Conservation (phyloP, 805 yeast species). For the Jamesozyma lodderae region DNA sequence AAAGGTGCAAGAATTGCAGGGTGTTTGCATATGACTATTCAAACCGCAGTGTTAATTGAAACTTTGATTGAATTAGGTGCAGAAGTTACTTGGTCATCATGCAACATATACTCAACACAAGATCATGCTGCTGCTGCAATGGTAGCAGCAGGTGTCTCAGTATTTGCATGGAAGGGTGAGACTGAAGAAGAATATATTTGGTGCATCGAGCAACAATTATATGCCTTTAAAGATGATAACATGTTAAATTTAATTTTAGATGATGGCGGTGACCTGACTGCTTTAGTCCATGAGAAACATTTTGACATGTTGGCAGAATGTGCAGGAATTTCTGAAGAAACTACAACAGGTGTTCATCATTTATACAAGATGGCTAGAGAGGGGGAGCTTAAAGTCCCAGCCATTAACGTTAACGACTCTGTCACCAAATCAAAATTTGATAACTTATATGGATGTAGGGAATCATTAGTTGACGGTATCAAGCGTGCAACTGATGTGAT, state of each 20-base stretch:
- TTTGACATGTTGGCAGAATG: constrained; percentile 94
- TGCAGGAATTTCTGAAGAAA: constrained; percentile 95
- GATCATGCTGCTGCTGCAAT: constrained; percentile 99
- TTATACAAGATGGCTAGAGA: constrained; percentile 91
- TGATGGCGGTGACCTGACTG: constrained; percentile 98
- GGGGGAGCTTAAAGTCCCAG: constrained; percentile 87
- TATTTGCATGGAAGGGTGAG: constrained; percentile 99
- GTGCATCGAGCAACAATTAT: constrained; percentile 99
- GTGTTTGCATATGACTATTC: constrained; percentile 98
- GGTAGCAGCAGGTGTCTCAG: constrained; percentile 98
- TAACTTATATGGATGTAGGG: constrained; percentile 99
- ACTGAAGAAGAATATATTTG: constrained; percentile 98
- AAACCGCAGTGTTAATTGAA: constrained; percentile 97
- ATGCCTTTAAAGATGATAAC: constrained; percentile 91
- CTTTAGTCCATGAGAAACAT: constrained; percentile 93
- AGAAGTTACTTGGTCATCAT: constrained; percentile 98
- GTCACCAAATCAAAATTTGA: constrained; percentile 99
- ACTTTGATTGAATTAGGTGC: constrained; percentile 96
- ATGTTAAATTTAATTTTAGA: constrained; percentile 94
- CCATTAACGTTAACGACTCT: constrained; percentile 97
- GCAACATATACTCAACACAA: constrained; percentile 99
- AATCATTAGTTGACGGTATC: constrained; percentile 96
- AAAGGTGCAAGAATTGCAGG: constrained; percentile 98
- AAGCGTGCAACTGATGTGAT: constrained; percentile 99
- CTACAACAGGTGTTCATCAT: constrained; percentile 99